Evolutionary conservation across 148 eudicot species (phyloP), one percentile per base, ranked within the genome.

Genomic region (Amaranthus hypochondriacus): DNA sequence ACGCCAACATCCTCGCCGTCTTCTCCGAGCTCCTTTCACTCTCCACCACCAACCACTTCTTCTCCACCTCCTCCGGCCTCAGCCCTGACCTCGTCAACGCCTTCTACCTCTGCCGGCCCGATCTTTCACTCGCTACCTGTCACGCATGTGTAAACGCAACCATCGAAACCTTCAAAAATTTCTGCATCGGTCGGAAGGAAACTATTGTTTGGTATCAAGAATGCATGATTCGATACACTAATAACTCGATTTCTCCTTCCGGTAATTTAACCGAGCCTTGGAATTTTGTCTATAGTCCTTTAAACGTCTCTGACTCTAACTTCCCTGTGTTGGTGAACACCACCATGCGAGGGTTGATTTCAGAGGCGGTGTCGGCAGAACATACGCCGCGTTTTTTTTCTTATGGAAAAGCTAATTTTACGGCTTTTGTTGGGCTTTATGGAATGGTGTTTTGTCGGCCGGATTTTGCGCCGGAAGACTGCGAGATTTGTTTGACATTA

Each of bases 211-310:
- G 79, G 76, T 75, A 50, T 67, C 48, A 74, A 0, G 60, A 70
- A 13, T 79, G 82, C 66, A 79, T 74, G 82, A 6, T 74, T 2
- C 60, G 74, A 1, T 79, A 75, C 70, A 56, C 71, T 3, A 79
- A 79, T n/a, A 65, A 55, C 12, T 62, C 82, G 6, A 55, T 79
- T 56, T 47, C 9, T 5, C 71, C 43, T 39, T 60, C 0, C 4
- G 12, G 49, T 60, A 75, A 62, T n/a, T 2, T 2, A 55, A 56
- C 21, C 42, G 6, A 62, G 2, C 56, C 74, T 39, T 62, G 5
- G 4, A 0, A 21, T 10, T 8, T 2, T 9, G 7, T 0, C 0
- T 21, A 13, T 5, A 8, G 73, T 46, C 0, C 4, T 1, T 62
- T 73, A 7, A 69, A 62, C 7, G 81, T 79, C 7, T 79, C 81